phyloP scores from a whole-genome alignment of 257 asterid species.

The Galeopsis tetrahit region DNA sequence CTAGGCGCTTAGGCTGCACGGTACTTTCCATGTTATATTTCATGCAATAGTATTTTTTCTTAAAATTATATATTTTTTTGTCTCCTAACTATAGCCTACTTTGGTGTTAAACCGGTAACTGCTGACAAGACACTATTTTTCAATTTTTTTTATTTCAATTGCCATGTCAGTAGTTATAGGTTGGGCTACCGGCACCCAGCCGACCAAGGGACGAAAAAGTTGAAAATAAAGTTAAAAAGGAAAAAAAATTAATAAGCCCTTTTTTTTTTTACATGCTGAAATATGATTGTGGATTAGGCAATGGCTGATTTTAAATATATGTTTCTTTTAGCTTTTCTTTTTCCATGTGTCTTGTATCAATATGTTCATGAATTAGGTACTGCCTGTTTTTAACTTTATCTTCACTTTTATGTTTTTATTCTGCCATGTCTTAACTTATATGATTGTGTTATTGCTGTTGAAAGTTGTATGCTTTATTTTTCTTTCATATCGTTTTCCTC shows the following conservation, averaged over 20 bases:
- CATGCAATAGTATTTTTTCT: not conserved
- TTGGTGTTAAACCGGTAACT: too few relatives aligned
- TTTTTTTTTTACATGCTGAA: too few relatives aligned
- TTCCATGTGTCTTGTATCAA: not conserved
- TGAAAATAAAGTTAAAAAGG: too few relatives aligned
- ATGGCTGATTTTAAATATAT: not conserved
- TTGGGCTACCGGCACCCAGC: too few relatives aligned
- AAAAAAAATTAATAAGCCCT: too few relatives aligned
- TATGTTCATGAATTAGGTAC: not conserved
- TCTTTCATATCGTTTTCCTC: not conserved
- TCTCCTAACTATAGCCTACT: too few relatives aligned
- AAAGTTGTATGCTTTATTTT: not conserved
- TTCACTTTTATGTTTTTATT: not conserved
- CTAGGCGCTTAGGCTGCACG: slow-evolving; percentile 98
- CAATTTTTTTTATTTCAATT: too few relatives aligned
- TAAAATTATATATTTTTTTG: too few relatives aligned
- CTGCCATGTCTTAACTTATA: not conserved
- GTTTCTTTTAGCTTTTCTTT: not conserved
- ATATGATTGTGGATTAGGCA: not conserved
- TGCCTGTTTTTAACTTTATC: slow-evolving; percentile 8
- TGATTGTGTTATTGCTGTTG: not conserved
- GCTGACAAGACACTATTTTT: too few relatives aligned
- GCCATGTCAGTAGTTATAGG: too few relatives aligned
- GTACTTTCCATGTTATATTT: slow-evolving; percentile 40
- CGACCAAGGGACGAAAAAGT: too few relatives aligned